A percentile compares a stretch with the other conserved stretches of the same genome.
Conservation (phyloP, 768 basidiomycete species). For the Gloeostereum incarnatum region DNA sequence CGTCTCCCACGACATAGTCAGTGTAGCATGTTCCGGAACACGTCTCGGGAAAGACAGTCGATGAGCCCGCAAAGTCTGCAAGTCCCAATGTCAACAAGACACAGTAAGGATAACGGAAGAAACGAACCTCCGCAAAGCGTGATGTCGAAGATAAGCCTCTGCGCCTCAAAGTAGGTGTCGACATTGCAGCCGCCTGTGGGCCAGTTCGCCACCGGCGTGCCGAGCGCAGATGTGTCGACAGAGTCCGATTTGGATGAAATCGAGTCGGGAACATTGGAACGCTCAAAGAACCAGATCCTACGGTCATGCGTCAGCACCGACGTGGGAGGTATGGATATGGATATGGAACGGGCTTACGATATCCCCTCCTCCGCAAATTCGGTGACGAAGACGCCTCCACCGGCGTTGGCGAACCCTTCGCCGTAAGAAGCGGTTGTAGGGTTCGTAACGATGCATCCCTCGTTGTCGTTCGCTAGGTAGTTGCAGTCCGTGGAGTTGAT, state of each 20-base stretch:
- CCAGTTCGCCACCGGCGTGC: constrained; percentile 66
- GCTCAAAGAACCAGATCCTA: constrained; percentile 59
- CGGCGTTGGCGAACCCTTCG: constrained; percentile 48
- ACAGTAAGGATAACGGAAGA: not conserved
- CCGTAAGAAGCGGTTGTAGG: constrained; percentile 52
- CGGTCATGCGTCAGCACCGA: constrained; percentile 1
- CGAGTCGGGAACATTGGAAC: constrained; percentile 35
- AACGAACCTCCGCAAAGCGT: constrained; percentile 53
- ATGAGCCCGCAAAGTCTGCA: constrained; percentile 39
- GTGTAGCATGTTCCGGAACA: constrained; percentile 63
- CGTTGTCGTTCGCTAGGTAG: constrained; percentile 39
- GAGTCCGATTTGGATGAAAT: constrained; percentile 40
- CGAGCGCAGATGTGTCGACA: constrained; percentile 47
- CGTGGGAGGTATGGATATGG: not conserved
- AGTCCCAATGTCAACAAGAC: constrained; percentile 2
- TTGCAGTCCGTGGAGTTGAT: constrained; percentile 54
- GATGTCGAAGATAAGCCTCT: constrained; percentile 66
- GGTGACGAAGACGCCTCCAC: constrained; percentile 71
- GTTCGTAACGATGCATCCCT: constrained; percentile 59
- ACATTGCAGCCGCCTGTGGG: constrained; percentile 46
- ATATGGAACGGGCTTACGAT: constrained; percentile 31
- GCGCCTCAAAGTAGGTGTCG: constrained; percentile 45
- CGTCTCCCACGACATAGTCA: constrained; percentile 57
- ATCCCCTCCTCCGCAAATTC: constrained; percentile 61
- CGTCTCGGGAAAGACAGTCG: constrained; percentile 46